These are phyloP conservation scores for Penicillium olsonii DNA, from an alignment of 2,329 filamentous ascomycete species.

Conservation along the genomic window DNA sequence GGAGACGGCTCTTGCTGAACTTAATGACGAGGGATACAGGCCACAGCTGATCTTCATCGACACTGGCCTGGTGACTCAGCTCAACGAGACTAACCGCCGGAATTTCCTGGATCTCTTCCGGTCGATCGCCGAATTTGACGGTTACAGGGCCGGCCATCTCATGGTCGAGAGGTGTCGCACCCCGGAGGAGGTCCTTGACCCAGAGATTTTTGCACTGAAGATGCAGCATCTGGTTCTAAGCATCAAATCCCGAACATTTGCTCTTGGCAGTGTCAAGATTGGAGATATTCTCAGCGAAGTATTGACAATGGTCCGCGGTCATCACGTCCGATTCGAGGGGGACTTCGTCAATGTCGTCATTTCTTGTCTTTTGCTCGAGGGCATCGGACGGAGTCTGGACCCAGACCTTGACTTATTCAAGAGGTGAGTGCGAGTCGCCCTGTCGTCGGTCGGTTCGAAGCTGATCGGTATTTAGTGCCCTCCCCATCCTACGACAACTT, in stretches of 20 bases:
- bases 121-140: slow-evolving; percentile 93
- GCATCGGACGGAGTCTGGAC: slow-evolving; percentile 84
- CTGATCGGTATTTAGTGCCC: slow-evolving; percentile 57
- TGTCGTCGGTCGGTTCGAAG: not conserved
- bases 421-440: slow-evolving; percentile 50
- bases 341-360: slow-evolving; percentile 99
- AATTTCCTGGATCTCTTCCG: slow-evolving; percentile 98
- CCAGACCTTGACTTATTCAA: slow-evolving; percentile 84
- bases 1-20: slow-evolving; percentile 70
- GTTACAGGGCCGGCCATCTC: slow-evolving; percentile 88
- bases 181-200: slow-evolving; percentile 82
- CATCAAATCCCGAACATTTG: slow-evolving; percentile 88
- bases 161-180: slow-evolving; percentile 97
- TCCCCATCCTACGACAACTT: slow-evolving; percentile 87
- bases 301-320: slow-evolving; percentile 82
- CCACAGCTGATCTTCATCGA: slow-evolving; percentile 98
- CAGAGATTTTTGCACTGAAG: slow-evolving; percentile 87
- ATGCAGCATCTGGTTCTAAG: slow-evolving; percentile 95
- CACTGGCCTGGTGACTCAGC: slow-evolving; percentile 89
- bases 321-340: slow-evolving; percentile 92
- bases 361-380: slow-evolving; percentile 88
- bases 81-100: slow-evolving; percentile 78
- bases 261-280: slow-evolving; percentile 91
- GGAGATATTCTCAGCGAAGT: slow-evolving; percentile 93
- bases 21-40: slow-evolving; percentile 84